Base-by-base conservation (phyloP, 495 filamentous ascomycete genomes). In the Rhizodiscina lignyota region DNA sequence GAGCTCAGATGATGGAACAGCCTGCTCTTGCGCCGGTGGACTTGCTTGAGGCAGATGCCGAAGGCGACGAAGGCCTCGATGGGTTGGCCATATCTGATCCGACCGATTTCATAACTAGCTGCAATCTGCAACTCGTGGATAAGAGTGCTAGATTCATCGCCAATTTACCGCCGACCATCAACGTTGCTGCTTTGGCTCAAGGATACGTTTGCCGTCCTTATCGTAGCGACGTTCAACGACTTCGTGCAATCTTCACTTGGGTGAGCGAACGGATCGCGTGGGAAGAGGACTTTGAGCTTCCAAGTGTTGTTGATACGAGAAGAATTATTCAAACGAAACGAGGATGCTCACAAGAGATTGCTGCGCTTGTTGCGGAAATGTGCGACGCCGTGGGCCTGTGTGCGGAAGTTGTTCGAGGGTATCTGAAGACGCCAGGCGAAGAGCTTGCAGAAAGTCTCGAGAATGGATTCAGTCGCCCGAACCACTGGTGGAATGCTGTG, bases 401-500 rank as follows among this genome's bases (percentile, higher is more conserved):
- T 42, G 74, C 79, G 19, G 85, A 94, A 40, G 63, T 83, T 5
- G 72, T 96, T 29, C 67, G 73, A 37, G 89, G 89, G 4, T 94
- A 81, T 47, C 73, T 99, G 21, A 99, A 96, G 51, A 59, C 70
- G 6, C 91, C 91, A 0, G 89, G 87, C 1, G 87, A 94, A 44
- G 54, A 72, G 2, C 64, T 83, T 12, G 86, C 94, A 22, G 56
- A 81, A 18, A 77, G 76, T 32, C 68, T 77, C 11, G 71, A 32
- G 6, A 18, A 10, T 5, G 16, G 5, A 5, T 4, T 79, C 37
- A 76, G 73, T 21, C 72, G 77, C 23, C 70, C 87, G 5, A 99
- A 99, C 45, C 89, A 99, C 62, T 94, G 83, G 79, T 99, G 89
- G 89, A 99, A 99, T 48, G 77, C 83, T 1, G 85, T 99, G 2